phyloP scores from a whole-genome alignment of 2,329 filamentous ascomycete genomes.

The Teratosphaeria gauchensis region DNA sequence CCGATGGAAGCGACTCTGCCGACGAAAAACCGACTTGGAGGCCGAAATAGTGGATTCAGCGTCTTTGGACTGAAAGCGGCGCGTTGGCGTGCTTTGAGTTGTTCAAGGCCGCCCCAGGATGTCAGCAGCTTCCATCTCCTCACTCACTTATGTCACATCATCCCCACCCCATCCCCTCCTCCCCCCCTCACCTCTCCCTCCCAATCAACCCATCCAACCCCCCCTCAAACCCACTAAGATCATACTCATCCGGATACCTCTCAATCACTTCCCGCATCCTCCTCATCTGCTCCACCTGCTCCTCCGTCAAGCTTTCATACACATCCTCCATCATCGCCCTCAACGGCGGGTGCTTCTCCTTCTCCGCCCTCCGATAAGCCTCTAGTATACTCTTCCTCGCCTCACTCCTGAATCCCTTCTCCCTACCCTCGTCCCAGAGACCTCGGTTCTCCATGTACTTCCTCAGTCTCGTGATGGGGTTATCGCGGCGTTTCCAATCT shows the following conservation, averaged over 20 bases:
- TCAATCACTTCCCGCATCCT: constrained; percentile 70
- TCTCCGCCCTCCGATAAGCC: constrained; percentile 76
- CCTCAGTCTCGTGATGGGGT: constrained; percentile 72
- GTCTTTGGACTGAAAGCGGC: no score
- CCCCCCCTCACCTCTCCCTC: neutral
- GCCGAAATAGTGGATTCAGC: no score
- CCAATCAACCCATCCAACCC: constrained; percentile 53
- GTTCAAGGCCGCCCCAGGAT: no score
- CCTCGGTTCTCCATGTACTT: constrained; percentile 83
- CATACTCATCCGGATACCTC: constrained; percentile 87
- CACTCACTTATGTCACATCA: no score
- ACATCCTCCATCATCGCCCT: constrained; percentile 73
- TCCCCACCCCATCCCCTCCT: neutral
- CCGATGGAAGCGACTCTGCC: no score
- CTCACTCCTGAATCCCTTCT: constrained; percentile 59
- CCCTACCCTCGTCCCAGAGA: constrained; percentile 75
- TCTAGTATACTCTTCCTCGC: constrained; percentile 67
- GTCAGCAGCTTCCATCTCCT: no score
- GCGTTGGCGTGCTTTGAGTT: no score
- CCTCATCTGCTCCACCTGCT: constrained; percentile 63
- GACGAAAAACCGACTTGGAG: no score
- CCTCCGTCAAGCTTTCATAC: constrained; percentile 78
- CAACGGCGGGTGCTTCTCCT: constrained; percentile 67
- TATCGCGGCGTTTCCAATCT: constrained; percentile 85
- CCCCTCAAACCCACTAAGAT: constrained; percentile 65